These are phyloP conservation scores for Thielaviopsis cerberus DNA, from an alignment of 2,329 filamentous ascomycete species.

Conservation along the genomic window DNA sequence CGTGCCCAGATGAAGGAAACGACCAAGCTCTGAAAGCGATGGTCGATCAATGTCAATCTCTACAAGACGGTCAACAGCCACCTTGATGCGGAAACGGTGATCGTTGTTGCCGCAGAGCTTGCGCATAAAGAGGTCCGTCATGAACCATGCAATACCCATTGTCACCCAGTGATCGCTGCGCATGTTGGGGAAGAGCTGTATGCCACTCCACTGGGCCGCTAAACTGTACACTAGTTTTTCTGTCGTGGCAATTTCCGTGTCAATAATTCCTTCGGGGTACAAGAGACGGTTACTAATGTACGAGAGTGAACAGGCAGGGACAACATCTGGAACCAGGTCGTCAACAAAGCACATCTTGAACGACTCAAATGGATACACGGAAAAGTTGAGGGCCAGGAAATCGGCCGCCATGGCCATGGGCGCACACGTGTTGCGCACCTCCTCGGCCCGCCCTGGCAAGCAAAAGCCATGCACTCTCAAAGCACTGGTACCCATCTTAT, in stretches of 20 bases:
- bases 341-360: slow-evolving; percentile 93
- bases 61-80: slow-evolving; percentile 62
- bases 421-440: slow-evolving; percentile 72
- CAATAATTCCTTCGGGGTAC: slow-evolving; percentile 68
- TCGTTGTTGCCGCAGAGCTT: slow-evolving; percentile 87
- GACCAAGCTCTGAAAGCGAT: slow-evolving; percentile 63
- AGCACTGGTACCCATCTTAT: slow-evolving; percentile 72
- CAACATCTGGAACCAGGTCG: slow-evolving; percentile 58
- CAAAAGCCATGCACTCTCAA: slow-evolving; percentile 85
- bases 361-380: slow-evolving; percentile 75
- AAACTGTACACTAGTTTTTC: slow-evolving; percentile 66
- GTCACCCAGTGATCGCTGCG: slow-evolving; percentile 74
- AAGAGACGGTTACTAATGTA: slow-evolving; percentile 75
- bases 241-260: slow-evolving; percentile 66
- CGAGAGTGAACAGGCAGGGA: slow-evolving; percentile 64
- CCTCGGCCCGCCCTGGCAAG: slow-evolving; percentile 61
- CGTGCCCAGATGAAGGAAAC: slow-evolving; percentile 57
- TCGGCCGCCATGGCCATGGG: slow-evolving; percentile 78
- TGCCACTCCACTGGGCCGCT: slow-evolving; percentile 83
- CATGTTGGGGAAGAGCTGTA: slow-evolving; percentile 74
- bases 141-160: slow-evolving; percentile 79
- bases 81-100: slow-evolving; percentile 77
- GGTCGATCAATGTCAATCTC: slow-evolving; percentile 67
- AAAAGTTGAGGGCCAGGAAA: slow-evolving; percentile 72
- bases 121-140: slow-evolving; percentile 85